phyloP scores from a whole-genome alignment of 116 monocot genomes.

The Cymodocea nodosa region DNA sequence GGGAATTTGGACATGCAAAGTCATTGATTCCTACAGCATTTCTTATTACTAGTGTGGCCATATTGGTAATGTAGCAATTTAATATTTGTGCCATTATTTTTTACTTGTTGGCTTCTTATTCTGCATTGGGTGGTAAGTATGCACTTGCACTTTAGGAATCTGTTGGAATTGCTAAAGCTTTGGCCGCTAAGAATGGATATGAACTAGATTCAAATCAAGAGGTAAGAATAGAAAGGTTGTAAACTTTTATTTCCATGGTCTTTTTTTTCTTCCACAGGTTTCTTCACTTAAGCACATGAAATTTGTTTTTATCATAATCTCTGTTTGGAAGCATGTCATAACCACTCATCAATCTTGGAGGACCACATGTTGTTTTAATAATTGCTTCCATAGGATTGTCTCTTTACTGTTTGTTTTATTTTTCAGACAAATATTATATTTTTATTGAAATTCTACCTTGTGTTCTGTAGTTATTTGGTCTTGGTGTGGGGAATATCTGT shows the following conservation, averaged over 20 bases:
- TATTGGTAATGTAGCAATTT: conserved; percentile 48
- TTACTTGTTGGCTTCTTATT: conserved; percentile 4
- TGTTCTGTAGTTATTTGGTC: conserved; percentile 71
- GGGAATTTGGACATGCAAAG: conserved; percentile 64
- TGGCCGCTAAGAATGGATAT: conserved; percentile 93
- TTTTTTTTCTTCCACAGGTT: too few relatives aligned
- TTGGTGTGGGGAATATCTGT: conserved; percentile 89
- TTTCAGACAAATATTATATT: not conserved
- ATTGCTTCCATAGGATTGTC: too few relatives aligned
- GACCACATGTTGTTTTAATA: too few relatives aligned
- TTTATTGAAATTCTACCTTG: not conserved
- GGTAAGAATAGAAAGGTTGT: conserved; percentile 22
- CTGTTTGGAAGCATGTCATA: too few relatives aligned
- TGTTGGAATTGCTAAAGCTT: conserved; percentile 93
- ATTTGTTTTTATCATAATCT: too few relatives aligned
- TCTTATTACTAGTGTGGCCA: conserved; percentile 93
- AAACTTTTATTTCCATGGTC: too few relatives aligned
- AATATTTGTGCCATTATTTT: not conserved
- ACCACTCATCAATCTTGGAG: too few relatives aligned
- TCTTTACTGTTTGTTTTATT: not conserved
- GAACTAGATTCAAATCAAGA: conserved; percentile 92
- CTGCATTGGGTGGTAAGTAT: not conserved
- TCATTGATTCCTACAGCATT: conserved; percentile 83
- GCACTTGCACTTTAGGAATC: conserved; percentile 44
- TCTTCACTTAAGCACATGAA: too few relatives aligned